A percentile compares a stretch with the other conserved stretches of the same genome.
These are phyloP conservation scores for Eudorina sp. DNA, from an alignment of 139 green algal genomes.

Conservation along the genomic window DNA sequence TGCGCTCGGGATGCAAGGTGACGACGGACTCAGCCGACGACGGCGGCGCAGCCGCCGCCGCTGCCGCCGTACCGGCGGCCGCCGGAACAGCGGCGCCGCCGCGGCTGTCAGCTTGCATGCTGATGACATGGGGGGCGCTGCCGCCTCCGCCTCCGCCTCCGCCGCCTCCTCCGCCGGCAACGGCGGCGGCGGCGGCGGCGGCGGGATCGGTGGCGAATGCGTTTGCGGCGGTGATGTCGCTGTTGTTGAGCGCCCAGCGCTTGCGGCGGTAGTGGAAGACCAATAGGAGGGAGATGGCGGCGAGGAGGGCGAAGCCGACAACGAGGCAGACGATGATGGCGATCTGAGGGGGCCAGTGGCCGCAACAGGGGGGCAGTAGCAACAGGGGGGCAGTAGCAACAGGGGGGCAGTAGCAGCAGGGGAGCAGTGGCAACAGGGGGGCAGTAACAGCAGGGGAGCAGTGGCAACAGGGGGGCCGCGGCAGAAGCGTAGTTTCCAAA, in stretches of 20 bases:
- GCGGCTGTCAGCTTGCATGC: neutral
- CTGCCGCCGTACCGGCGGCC: neutral
- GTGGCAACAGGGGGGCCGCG: neutral
- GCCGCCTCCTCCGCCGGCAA: no score
- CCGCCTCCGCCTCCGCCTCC: neutral
- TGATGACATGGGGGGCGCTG: neutral
- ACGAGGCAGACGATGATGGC: conserved; percentile 46
- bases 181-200: neutral
- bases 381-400: neutral
- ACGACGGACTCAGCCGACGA: no score
- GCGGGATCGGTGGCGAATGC: neutral
- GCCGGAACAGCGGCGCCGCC: neutral
- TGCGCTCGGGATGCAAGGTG: neutral
- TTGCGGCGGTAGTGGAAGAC: conserved; percentile 30
- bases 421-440: neutral
- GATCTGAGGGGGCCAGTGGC: neutral
- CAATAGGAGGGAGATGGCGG: neutral
- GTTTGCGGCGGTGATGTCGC: neutral
- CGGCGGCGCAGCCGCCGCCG: no score
- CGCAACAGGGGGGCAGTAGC: neutral
- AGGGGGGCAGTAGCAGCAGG: neutral
- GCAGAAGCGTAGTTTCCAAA: no score
- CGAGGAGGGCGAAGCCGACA: conserved; percentile 24
- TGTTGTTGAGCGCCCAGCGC: conserved; percentile 38
- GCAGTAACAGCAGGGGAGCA: neutral